Conservation (phyloP, 2,329 filamentous ascomycete species). For the Beauveria medogensis region DNA sequence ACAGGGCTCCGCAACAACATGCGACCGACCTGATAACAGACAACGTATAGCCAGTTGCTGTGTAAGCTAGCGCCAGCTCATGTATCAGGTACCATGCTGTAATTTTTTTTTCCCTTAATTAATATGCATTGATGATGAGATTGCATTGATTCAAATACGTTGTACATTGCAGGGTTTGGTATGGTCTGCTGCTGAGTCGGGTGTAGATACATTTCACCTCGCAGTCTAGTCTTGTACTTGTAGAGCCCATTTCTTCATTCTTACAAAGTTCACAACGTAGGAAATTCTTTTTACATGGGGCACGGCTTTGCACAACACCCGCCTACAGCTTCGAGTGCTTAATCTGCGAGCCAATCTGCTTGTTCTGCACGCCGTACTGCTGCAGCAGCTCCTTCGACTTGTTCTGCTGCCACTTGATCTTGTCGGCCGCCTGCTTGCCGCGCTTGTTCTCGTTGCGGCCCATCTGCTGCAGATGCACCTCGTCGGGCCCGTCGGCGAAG, state of each 20-base stretch:
- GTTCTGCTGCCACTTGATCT: conserved; percentile 55
- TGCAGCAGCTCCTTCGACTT: conserved; percentile 59
- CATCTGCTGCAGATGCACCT: conserved; percentile 83
- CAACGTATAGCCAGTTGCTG: not conserved
- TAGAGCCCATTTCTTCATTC: not conserved
- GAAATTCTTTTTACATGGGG: not conserved
- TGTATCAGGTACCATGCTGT: no score
- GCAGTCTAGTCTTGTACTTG: no score
- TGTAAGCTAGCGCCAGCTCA: no score
- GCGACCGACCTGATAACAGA: not conserved
- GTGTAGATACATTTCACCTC: not conserved
- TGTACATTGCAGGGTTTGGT: no score
- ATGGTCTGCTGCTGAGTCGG: no score
- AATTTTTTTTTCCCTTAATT: no score
- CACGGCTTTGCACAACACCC: no score
- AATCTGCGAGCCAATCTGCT: conserved; percentile 46
- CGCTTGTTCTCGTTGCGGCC: conserved; percentile 73
- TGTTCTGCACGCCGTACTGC: conserved; percentile 41
- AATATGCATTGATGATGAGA: no score
- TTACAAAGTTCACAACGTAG: not conserved
- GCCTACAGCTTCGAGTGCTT: conserved; percentile 37
- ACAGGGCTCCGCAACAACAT: conserved; percentile 3
- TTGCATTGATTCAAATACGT: no score
- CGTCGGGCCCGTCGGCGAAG: conserved; percentile 89
- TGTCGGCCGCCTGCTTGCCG: conserved; percentile 50